Evolutionary conservation across 129 eudicot genomes (phyloP), one percentile per base, ranked within the genome.

Genomic region (Sambucus nigra): DNA sequence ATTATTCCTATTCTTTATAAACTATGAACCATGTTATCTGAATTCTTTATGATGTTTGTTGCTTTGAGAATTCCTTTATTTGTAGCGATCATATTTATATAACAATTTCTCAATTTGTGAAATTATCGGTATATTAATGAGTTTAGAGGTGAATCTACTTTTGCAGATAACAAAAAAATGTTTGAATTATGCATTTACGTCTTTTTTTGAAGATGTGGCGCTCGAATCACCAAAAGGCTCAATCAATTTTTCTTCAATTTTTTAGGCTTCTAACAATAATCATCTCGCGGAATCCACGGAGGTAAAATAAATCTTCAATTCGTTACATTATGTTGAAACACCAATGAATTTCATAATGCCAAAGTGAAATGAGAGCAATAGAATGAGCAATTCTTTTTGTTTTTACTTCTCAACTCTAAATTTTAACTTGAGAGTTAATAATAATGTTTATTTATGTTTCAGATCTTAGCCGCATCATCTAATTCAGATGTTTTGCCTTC

Each of bases 101-200:
- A n/a, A n/a, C n/a, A n/a, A n/a, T n/a, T n/a, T n/a, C n/a, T n/a
- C n/a, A n/a, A n/a, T n/a, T n/a, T n/a, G n/a, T n/a, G n/a, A n/a
- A n/a, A n/a, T n/a, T n/a, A n/a, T n/a, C n/a, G n/a, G n/a, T n/a
- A n/a, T n/a, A n/a, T n/a, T n/a, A n/a, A n/a, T n/a, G n/a, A n/a
- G n/a, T n/a, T n/a, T n/a, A n/a, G n/a, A n/a, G n/a, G n/a, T n/a
- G n/a, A 20, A 4, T 25, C 28, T 55, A 10, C 23, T 61, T 14
- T 10, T 25, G 29, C 45, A 77, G 83, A 32, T 64, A 35, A 32
- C 27, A 17, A 59, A 53, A 52, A 72, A 58, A 32, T 51, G 40
- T 41, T 47, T 67, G 57, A 64, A 68, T 48, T 51, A 60, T 26
- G 83, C 19, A 14, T 63, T 77, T 39, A 23, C 61, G n/a, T 40